A percentile compares a stretch with the other conserved stretches of the same genome.
Conservation (phyloP, 2,329 filamentous ascomycete species). For the Fusarium sp. region DNA sequence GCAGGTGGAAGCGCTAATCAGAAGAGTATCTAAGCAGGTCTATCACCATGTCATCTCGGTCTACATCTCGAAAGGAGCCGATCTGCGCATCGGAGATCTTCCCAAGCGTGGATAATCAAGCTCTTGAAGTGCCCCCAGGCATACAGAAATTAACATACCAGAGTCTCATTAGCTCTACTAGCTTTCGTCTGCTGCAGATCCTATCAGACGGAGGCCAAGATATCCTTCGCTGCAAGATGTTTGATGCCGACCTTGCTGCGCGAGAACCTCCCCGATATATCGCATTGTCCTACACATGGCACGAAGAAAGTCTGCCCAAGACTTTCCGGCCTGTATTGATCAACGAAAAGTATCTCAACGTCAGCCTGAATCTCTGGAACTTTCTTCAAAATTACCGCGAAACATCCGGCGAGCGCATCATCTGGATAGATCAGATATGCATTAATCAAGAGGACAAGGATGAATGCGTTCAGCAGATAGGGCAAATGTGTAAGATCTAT, state of each 20-base stretch:
- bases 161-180: not conserved
- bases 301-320: not conserved
- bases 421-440: not conserved
- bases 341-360: not conserved
- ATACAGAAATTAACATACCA: not conserved
- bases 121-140: not conserved
- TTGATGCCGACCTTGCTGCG: not conserved
- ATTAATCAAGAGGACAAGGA: not conserved
- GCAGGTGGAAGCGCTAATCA: not conserved
- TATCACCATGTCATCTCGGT: not conserved
- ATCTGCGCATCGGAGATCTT: not conserved
- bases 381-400: not conserved
- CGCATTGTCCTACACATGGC: not conserved
- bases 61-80: not conserved
- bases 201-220: not conserved
- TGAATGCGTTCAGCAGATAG: not conserved
- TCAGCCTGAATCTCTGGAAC: not conserved
- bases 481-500: not conserved
- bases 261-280: not conserved
- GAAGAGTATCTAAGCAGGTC: rapidly evolving
- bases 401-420: rapidly evolving
- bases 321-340: not conserved
- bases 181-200: not conserved
- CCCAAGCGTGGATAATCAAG: not conserved
- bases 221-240: not conserved